These are phyloP conservation scores for Ceratocystis huliohia DNA, from an alignment of 2,329 filamentous ascomycete species.

Conservation along the genomic window DNA sequence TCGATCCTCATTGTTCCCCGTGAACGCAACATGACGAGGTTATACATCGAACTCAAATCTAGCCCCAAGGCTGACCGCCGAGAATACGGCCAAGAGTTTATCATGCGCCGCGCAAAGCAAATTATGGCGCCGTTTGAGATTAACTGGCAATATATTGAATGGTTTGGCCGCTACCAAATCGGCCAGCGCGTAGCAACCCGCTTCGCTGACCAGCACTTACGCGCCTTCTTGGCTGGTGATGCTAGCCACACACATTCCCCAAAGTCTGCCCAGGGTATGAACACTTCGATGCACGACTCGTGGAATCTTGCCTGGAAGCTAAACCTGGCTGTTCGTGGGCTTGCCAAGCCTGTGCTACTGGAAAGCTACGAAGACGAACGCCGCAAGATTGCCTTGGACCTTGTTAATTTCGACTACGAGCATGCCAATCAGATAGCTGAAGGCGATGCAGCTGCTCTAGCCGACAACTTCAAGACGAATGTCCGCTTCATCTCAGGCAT, in stretches of 20 bases:
- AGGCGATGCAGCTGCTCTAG: conserved; percentile 50
- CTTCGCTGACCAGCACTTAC: conserved; percentile 49
- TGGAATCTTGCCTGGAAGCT: conserved; percentile 48
- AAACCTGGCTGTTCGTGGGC: conserved; percentile 41
- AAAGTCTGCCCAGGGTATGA: conserved; percentile 58
- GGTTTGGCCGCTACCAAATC: conserved; percentile 62
- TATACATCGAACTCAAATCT: conserved; percentile 44
- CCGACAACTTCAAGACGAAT: conserved; percentile 57
- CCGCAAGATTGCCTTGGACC: conserved; percentile 46
- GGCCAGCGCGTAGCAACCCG: conserved; percentile 57
- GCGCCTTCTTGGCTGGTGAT: conserved; percentile 58
- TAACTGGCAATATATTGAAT: conserved; percentile 48
- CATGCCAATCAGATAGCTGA: conserved; percentile 46
- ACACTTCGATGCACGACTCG: conserved; percentile 47
- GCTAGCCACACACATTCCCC: conserved; percentile 61
- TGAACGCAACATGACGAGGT: conserved; percentile 58
- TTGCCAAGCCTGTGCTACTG: conserved; percentile 42
- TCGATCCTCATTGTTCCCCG: conserved; percentile 63
- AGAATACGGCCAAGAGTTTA: conserved; percentile 48
- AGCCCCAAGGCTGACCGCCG: conserved; percentile 31
- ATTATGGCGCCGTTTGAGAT: conserved; percentile 47
- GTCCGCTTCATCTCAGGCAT: conserved; percentile 62
- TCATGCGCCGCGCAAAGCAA: conserved; percentile 52
- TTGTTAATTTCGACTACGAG: conserved; percentile 47
- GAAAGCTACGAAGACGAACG: conserved; percentile 51